Base-by-base conservation (phyloP, 2,329 filamentous ascomycete genomes). In the Xylaria sp. region DNA sequence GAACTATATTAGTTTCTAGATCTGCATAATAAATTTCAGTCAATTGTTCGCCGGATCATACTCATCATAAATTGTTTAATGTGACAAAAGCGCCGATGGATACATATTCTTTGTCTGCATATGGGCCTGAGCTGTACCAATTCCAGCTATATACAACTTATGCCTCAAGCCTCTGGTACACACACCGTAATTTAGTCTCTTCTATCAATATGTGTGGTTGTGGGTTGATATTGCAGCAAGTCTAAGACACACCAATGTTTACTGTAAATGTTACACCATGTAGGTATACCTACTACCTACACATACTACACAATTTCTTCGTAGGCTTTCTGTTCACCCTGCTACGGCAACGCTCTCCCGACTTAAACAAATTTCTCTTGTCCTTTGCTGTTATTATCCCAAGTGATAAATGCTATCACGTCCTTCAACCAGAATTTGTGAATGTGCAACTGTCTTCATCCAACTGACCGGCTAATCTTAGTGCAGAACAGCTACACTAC, bases 241-340 rank as follows among this genome's bases (percentile, higher is more conserved):
- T 50, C 57, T 59, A 22, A 61, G 65, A 65, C 61, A 65, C n/a
- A n/a, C 44, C 39, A 20, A 61, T 65, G 65, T 65, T 67, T 67
- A 60, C 45, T 29, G 38, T 27, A 4, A 10, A 13, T 61, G 31
- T 61, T 44, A 39, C 33, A 13, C 20, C 2, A 55, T 25, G 15
- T n/a, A n/a, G n/a, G n/a, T n/a, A n/a, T n/a, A n/a, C n/a, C n/a
- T n/a, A n/a, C n/a, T n/a, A n/a, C n/a, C n/a, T n/a, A n/a, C n/a
- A n/a, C n/a, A n/a, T n/a, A n/a, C n/a, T 39, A 17, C 45, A 45
- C n/a, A 5, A 20, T 56, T 42, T 45, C 39, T 57, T 49, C 20
- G 47, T 25, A 7, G 56, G 45, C 49, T 42, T 49, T 59, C 33
- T 59, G 55, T 45, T 49, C 36, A 39, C 33, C 42, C 22, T 39